Evolutionary conservation across 768 basidiomycete species (phyloP).

Genomic region (Amanita jacksonii): DNA sequence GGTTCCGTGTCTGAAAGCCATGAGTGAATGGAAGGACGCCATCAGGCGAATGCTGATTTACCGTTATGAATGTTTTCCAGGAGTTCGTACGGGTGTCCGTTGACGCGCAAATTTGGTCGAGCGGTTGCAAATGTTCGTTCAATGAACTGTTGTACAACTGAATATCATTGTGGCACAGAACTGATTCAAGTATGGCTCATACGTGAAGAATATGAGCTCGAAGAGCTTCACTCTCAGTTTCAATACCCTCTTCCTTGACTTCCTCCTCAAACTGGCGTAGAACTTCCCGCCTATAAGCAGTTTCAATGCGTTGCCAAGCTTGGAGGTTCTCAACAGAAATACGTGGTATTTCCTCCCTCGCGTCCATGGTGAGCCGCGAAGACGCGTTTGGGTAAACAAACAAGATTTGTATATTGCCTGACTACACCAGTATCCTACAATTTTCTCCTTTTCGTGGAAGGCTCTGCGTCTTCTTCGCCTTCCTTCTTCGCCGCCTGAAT

Average conservation of each 20-base stretch:
- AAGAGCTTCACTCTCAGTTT: conserved; percentile 36
- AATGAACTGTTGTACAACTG: conserved; percentile 36
- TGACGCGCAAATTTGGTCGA: conserved; percentile 67
- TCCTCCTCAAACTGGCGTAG: conserved; percentile 36
- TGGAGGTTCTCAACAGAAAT: conserved; percentile 56
- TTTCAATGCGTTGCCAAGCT: conserved; percentile 57
- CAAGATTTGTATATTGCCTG: no score
- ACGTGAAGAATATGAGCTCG: conserved; percentile 46
- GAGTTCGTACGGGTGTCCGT: conserved; percentile 68
- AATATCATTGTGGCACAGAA: background rate
- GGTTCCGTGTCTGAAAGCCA: conserved; percentile 55
- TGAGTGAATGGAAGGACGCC: background rate
- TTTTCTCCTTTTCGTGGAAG: conserved; percentile 10
- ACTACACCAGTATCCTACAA: conserved; percentile 1
- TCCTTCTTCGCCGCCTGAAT: conserved; percentile 12
- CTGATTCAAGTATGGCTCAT: background rate
- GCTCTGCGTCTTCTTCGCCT: conserved; percentile 10
- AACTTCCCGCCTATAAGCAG: conserved; percentile 40
- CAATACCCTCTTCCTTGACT: conserved; percentile 28
- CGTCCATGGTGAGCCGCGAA: no score
- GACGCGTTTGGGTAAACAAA: no score
- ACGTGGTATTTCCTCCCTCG: conserved; percentile 34
- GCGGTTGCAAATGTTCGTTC: conserved; percentile 53
- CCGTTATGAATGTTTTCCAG: conserved; percentile 48
- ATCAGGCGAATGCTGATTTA: conserved; percentile 14